Base-by-base conservation (phyloP, 83 land plant genomes). In the Picea abies region DNA sequence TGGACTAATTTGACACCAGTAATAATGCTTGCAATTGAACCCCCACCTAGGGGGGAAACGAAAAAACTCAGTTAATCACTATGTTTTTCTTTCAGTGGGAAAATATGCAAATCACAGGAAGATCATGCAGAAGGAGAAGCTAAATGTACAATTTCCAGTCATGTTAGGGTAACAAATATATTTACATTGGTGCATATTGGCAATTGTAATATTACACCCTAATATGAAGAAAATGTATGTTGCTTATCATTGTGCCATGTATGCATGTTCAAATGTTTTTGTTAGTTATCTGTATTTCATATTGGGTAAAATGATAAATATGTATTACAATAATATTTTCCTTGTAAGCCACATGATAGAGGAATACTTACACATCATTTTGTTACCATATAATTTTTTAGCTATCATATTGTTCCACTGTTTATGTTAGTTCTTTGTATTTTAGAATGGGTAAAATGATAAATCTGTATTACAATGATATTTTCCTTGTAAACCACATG, bases 1-100 rank as follows among this genome's bases (percentile, higher is more conserved):
- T 92, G 44, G 84, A 84, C 26, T 83, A 86, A 16, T 80, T 75
- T 60, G 77, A 63, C 49, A 85, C 5, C 26, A 56, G 67, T 17
- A 85, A 84, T 61, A 66, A 86, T 84, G 64, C 11, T 58, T 56
- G 85, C 60, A 66, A 19, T 64, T 49, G 70, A 75, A 47, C 22
- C n/a, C 78, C 78, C 78, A 49, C 78, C 58, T 75, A 47, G 4
- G 47, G 47, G 7, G 47, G 7, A 41, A 44, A 75, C 47, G 12
- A 3, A 0, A 75, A 75, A 16, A 32, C 49, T 75, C 78, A 47
- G 26, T 75, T 47, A 75, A 12, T 12, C 4, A 9, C 49, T 75
- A 8, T 32, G 35, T 44, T 47, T 75, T 47, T 44, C 56, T 22
- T n/a, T 75, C 44, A 44, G 5, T 25, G 23, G 58, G 14, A 14